Evolutionary conservation across 1,284 basidiomycete species (phyloP).

Genomic region (Ceratobasidium sp.): DNA sequence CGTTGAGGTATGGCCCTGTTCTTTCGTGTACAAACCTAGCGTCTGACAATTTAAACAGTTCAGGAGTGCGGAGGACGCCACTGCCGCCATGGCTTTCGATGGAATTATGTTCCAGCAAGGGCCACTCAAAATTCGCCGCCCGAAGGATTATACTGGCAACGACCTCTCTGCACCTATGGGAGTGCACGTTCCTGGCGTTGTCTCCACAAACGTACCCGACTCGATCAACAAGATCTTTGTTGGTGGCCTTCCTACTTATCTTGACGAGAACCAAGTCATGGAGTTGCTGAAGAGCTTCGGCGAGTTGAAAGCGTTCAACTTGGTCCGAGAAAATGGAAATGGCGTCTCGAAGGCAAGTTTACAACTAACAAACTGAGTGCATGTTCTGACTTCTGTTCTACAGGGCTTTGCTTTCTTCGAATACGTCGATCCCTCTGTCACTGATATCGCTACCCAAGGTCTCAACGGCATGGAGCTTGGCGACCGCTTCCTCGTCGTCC

Average conservation of each 20-base stretch:
- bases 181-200: constrained; percentile 89
- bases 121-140: constrained; percentile 93
- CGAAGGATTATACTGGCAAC: constrained; percentile 91
- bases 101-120: constrained; percentile 94
- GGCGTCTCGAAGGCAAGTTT: constrained; percentile 83
- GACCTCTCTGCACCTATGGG: constrained; percentile 69
- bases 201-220: constrained; percentile 97
- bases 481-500: constrained; percentile 95
- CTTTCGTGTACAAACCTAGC: neutral
- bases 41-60: constrained; percentile 68
- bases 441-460: constrained; percentile 95
- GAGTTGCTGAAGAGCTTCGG: constrained; percentile 97
- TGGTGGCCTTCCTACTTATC: constrained; percentile 93
- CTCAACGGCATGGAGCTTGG: constrained; percentile 98
- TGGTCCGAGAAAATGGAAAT: constrained; percentile 92
- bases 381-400: neutral
- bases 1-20: constrained; percentile 78
- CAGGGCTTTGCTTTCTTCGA: constrained; percentile 99
- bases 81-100: constrained; percentile 95
- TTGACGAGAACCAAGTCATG: constrained; percentile 98
- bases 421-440: constrained; percentile 89
- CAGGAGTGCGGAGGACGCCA: constrained; percentile 95
- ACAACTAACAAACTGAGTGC: constrained; percentile 17
- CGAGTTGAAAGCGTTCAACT: constrained; percentile 96
- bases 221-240: constrained; percentile 98